phyloP scores from a whole-genome alignment of 1,139 yeast species.

The Suhomyces ambrosiae region DNA sequence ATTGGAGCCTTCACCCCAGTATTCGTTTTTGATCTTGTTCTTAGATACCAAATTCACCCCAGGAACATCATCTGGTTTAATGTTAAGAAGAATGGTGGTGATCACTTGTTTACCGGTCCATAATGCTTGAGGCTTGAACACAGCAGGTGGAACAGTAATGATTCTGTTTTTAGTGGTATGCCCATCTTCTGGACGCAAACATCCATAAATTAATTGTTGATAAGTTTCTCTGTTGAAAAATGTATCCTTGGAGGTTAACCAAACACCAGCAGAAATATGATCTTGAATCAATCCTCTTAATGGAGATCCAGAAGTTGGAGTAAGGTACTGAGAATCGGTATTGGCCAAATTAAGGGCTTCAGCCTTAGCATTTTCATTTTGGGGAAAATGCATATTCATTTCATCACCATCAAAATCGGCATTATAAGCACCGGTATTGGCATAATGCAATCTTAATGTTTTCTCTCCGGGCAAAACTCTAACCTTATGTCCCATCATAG shows the following conservation, averaged over 20 bases:
- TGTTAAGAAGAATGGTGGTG: constrained; percentile 83
- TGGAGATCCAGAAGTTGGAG: constrained; percentile 98
- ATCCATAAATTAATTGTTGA: constrained; percentile 91
- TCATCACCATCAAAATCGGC: constrained; percentile 99
- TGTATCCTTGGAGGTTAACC: constrained; percentile 92
- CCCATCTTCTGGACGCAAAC: constrained; percentile 98
- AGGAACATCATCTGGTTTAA: constrained; percentile 83
- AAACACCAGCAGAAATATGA: constrained; percentile 98
- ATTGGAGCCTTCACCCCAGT: constrained; percentile 84
- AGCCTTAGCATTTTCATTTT: constrained; percentile 95
- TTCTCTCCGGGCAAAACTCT: constrained; percentile 97
- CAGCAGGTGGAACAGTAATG: constrained; percentile 85
- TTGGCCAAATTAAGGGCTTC: constrained; percentile 95
- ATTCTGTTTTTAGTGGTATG: constrained; percentile 76
- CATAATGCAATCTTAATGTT: constrained; percentile 94
- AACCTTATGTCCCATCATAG: constrained; percentile 99
- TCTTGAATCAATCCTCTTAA: constrained; percentile 98
- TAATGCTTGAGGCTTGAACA: constrained; percentile 80
- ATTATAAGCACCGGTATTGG: constrained; percentile 98
- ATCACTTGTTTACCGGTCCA: constrained; percentile 99
- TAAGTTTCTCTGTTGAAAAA: constrained; percentile 89
- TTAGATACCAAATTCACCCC: constrained; percentile 83
- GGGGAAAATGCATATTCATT: constrained; percentile 99
- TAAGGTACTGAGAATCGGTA: constrained; percentile 94
- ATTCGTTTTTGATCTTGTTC: constrained; percentile 90